A percentile compares a stretch with the other conserved stretches of the same genome.
Conservation (phyloP, 1,284 basidiomycete genomes). For the Bjerkandera adusta region DNA sequence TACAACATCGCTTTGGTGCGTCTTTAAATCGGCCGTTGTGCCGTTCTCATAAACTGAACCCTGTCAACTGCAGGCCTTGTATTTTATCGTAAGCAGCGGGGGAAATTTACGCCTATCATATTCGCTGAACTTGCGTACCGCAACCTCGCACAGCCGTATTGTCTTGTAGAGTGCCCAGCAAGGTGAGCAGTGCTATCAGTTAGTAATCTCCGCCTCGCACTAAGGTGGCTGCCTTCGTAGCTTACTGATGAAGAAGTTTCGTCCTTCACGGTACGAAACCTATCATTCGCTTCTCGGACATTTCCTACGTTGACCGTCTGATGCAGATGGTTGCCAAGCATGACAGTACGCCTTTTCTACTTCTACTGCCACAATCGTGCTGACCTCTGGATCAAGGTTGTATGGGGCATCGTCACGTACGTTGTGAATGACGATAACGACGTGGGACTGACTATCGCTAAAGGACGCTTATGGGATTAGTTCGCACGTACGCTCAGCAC, state of each 20-base stretch:
- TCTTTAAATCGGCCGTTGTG: neutral
- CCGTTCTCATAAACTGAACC: neutral
- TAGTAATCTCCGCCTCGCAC: neutral
- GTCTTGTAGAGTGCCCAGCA: constrained; percentile 57
- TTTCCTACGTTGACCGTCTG: neutral
- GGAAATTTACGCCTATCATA: neutral
- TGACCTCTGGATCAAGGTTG: constrained; percentile 22
- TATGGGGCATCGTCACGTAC: constrained; percentile 25
- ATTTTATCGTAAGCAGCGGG: constrained; percentile 57
- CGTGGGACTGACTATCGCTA: constrained; percentile 30
- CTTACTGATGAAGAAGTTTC: constrained; percentile 31
- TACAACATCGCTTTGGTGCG: constrained; percentile 66
- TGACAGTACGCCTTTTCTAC: constrained; percentile 21
- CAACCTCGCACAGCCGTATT: constrained; percentile 47
- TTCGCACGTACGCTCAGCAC: constrained; percentile 46
- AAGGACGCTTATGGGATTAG: constrained; percentile 63
- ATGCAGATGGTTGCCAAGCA: constrained; percentile 28
- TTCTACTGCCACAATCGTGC: neutral
- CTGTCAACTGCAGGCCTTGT: constrained; percentile 51
- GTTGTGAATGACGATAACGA: constrained; percentile 48
- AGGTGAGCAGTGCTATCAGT: constrained; percentile 41
- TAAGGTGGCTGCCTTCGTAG: constrained; percentile 13
- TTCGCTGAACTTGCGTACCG: neutral
- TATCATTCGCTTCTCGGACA: neutral
- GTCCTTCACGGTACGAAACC: constrained; percentile 25